phyloP scores from a whole-genome alignment of 768 basidiomycete genomes.

The Cantharellus anzutake region DNA sequence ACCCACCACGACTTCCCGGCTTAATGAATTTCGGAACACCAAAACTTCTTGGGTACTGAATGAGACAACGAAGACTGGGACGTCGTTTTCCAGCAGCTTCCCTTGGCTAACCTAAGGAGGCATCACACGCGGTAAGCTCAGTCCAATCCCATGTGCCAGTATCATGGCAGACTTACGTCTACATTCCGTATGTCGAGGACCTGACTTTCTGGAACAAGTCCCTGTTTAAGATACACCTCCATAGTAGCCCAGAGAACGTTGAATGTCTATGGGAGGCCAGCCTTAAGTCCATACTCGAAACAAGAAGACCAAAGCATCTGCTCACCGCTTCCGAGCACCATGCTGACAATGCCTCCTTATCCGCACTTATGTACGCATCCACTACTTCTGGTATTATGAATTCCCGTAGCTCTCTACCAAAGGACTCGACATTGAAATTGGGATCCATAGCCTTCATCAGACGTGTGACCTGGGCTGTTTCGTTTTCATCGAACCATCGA shows the following conservation, averaged over 20 bases:
- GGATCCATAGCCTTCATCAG: constrained; percentile 82
- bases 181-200: constrained; percentile 95
- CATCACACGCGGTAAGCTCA: background rate
- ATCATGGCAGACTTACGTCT: constrained; percentile 40
- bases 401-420: constrained; percentile 79
- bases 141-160: background rate
- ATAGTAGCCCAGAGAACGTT: constrained; percentile 98
- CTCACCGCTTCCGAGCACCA: constrained; percentile 96
- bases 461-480: constrained; percentile 87
- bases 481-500: constrained; percentile 80
- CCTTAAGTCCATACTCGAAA: background rate
- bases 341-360: constrained; percentile 60
- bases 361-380: constrained; percentile 85
- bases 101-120: constrained; percentile 49
- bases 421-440: constrained; percentile 63
- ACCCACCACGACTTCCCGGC: constrained; percentile 72
- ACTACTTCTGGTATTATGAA: constrained; percentile 97
- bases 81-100: constrained; percentile 58
- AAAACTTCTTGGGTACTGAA: constrained; percentile 91
- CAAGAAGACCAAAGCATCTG: constrained; percentile 1
- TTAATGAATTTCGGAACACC: constrained; percentile 76
- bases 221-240: constrained; percentile 81
- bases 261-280: constrained; percentile 43
- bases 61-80: constrained; percentile 80
- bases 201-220: constrained; percentile 80